Conservation (phyloP, 2,329 filamentous ascomycete species). For the Basipetospora chlamydospora region DNA sequence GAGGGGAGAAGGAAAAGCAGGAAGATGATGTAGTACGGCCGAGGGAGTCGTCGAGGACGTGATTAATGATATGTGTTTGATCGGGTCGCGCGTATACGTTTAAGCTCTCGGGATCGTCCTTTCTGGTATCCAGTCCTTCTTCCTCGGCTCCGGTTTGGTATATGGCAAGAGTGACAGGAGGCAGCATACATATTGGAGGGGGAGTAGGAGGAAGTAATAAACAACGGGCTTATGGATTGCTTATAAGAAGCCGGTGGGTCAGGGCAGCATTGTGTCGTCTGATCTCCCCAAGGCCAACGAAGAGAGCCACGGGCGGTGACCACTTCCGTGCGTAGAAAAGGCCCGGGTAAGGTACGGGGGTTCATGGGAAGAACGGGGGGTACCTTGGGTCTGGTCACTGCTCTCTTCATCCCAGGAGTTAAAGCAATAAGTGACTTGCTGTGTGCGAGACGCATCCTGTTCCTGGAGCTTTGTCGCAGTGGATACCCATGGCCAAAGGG, state of each 20-base stretch:
- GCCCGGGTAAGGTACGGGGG: background rate
- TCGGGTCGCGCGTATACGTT: conserved; percentile 3
- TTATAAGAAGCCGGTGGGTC: conserved; percentile 15
- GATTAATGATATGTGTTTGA: conserved; percentile 1
- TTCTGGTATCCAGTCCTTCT: conserved; percentile 15
- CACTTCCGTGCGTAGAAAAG: conserved; percentile 12
- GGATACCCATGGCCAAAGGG: conserved; percentile 20
- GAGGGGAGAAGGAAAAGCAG: no score
- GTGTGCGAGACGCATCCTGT: conserved; percentile 33
- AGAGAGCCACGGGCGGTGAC: conserved; percentile 1
- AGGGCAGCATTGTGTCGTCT: conserved; percentile 7
- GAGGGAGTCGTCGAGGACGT: no score
- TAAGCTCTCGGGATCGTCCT: conserved; percentile 15
- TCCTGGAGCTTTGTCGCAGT: no score
- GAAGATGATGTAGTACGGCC: no score
- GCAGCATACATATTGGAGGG: no score
- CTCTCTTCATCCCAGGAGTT: conserved; percentile 25
- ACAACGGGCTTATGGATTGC: conserved; percentile 12
- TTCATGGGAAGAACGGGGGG: no score
- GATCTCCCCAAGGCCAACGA: conserved; percentile 4
- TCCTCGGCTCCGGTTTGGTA: conserved; percentile 1
- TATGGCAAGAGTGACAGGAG: background rate
- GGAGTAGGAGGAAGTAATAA: conserved; percentile 6
- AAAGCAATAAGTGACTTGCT: conserved; percentile 33
- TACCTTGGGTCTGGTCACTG: conserved; percentile 21